Conservation (phyloP, 1,284 basidiomycete species). For the Pholiota adiposa region DNA sequence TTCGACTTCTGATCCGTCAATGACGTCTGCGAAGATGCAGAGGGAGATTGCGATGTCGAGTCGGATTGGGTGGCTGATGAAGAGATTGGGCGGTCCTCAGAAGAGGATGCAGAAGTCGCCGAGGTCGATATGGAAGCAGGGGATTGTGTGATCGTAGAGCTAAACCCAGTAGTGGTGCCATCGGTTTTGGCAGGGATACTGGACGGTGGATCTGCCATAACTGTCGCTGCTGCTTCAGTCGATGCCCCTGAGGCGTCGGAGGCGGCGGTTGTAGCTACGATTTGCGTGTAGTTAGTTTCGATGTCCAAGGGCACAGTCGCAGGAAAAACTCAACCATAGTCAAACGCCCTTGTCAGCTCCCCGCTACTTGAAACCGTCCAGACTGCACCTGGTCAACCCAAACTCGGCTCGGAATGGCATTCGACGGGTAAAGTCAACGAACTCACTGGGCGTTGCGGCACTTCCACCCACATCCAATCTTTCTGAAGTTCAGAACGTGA, state of each 20-base stretch:
- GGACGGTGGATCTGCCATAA: not conserved
- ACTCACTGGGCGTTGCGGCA: slow-evolving; percentile 13
- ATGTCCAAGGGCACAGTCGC: not conserved
- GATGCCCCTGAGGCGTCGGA: not conserved
- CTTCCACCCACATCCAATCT: not conserved
- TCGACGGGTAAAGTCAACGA: slow-evolving; percentile 1
- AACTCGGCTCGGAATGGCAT: slow-evolving; percentile 7
- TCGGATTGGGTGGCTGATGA: not conserved
- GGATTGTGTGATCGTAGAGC: not conserved
- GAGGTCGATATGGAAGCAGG: not conserved
- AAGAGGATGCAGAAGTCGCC: slow-evolving; percentile 1
- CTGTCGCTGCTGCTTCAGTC: not conserved
- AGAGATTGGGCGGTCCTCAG: not conserved
- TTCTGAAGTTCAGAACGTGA: not conserved
- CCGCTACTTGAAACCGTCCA: slow-evolving; percentile 13
- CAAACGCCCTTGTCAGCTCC: not conserved
- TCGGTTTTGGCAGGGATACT: not conserved
- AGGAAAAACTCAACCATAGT: slow-evolving; percentile 17
- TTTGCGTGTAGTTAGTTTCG: not conserved
- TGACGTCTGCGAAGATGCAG: not conserved
- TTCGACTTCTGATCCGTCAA: not conserved
- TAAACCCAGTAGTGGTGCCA: slow-evolving; percentile 1
- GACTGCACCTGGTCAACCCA: slow-evolving; percentile 6
- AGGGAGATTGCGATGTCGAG: not conserved
- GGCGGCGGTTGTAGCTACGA: slow-evolving; percentile 4